Conservation (phyloP, 352 stramenopile species). For the Pelagophyceae sp. region DNA sequence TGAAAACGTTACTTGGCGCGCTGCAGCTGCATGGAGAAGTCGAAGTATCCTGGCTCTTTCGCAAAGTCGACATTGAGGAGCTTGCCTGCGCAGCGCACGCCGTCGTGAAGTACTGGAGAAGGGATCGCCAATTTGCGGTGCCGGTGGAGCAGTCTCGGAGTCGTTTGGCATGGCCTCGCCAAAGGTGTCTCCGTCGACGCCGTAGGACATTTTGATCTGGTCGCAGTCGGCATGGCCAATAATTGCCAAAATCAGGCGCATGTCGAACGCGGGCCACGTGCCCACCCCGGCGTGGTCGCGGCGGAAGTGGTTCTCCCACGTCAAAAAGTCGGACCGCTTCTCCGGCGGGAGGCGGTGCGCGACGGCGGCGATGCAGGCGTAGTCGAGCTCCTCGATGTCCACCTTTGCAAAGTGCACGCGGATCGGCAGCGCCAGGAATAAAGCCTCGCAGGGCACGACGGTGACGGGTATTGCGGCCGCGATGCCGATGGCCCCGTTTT, state of each 20-base stretch:
- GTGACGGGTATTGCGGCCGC: background rate
- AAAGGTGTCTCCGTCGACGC: background rate
- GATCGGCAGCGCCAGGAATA: background rate
- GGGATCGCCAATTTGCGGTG: background rate
- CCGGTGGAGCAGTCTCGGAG: background rate
- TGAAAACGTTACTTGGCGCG: too few relatives aligned
- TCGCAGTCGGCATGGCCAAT: background rate
- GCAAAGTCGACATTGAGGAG: background rate
- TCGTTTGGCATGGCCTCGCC: background rate
- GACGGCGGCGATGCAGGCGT: background rate
- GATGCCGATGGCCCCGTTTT: background rate
- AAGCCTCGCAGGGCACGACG: background rate
- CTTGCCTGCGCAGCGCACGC: background rate
- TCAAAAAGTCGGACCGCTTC: background rate
- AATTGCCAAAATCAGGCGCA: background rate
- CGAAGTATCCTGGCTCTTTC: background rate
- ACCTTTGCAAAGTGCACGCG: background rate
- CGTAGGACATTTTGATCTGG: background rate
- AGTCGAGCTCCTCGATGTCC: background rate
- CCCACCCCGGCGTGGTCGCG: background rate
- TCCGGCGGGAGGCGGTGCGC: background rate
- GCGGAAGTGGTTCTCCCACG: background rate
- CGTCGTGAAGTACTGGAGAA: background rate
- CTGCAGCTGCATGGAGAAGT: background rate
- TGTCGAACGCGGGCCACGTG: background rate